Evolutionary conservation across 257 asterid genomes (phyloP).

Genomic region (Anisodus acutangulus): DNA sequence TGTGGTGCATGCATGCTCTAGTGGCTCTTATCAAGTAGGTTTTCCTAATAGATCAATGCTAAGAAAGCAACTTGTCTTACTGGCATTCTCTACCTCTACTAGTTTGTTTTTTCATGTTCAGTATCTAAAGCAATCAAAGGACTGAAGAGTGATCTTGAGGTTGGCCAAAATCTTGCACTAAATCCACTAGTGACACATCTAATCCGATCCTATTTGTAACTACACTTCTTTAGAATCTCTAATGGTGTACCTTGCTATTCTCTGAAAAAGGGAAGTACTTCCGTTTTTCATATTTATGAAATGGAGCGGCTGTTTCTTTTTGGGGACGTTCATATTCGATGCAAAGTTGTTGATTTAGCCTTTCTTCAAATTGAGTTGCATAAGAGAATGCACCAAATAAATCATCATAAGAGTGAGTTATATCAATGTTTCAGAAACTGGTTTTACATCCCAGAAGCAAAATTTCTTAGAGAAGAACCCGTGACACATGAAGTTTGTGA

Average conservation of each 20-base stretch:
- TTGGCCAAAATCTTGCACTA: neutral
- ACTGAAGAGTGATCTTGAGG: neutral
- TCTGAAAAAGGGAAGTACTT: conserved; percentile 1
- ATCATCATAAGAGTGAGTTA: neutral
- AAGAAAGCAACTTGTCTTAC: neutral
- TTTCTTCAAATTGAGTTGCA: neutral
- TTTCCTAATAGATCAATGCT: neutral
- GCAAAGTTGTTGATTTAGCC: neutral
- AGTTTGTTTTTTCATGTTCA: neutral
- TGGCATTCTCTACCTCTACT: neutral
- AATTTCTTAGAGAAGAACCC: neutral
- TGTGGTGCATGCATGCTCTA: conserved; percentile 15
- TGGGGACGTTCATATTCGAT: conserved; percentile 1
- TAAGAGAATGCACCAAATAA: neutral
- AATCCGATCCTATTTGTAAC: conserved; percentile 1
- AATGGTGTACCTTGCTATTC: neutral
- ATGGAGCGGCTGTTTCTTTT: neutral
- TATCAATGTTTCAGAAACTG: neutral
- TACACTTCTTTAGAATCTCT: neutral
- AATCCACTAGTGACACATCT: neutral
- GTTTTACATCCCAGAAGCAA: neutral
- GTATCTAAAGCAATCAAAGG: neutral
- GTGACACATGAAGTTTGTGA: neutral
- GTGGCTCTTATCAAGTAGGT: neutral
- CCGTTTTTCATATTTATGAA: neutral